Percentiles rank a stretch among this genome's conserved stretches.
phyloP scores from a whole-genome alignment of 179 eudicot genomes.

The Silene coronaria region DNA sequence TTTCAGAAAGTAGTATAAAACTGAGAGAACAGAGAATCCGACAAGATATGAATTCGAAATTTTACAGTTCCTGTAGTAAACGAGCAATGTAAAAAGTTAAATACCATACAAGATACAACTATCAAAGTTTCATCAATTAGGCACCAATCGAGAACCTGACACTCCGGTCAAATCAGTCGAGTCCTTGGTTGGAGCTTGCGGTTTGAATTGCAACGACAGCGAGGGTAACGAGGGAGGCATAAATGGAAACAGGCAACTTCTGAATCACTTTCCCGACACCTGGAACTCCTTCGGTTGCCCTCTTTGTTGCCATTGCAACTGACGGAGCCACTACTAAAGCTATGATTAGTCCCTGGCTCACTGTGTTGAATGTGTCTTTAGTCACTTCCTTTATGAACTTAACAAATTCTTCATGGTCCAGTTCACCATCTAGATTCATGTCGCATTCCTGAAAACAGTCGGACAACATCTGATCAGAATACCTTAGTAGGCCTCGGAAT shows the following conservation, averaged over 20 bases:
- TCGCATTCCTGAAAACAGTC: slow-evolving; percentile 53
- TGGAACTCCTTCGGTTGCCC: slow-evolving; percentile 77
- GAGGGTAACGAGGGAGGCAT: slow-evolving; percentile 74
- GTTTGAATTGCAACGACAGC: slow-evolving; percentile 56
- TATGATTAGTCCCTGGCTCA: slow-evolving; percentile 72
- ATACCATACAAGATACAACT: background rate
- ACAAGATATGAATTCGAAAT: background rate
- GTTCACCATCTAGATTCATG: slow-evolving; percentile 57
- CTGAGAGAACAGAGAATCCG: background rate
- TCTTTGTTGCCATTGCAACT: slow-evolving; percentile 79
- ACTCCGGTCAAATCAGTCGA: slow-evolving; percentile 8
- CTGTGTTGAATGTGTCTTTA: slow-evolving; percentile 42
- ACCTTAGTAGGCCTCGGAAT: background rate
- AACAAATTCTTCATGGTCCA: slow-evolving; percentile 62
- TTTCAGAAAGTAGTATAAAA: background rate
- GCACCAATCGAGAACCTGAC: background rate
- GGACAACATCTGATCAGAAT: background rate
- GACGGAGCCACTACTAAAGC: slow-evolving; percentile 68
- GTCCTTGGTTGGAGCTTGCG: slow-evolving; percentile 30
- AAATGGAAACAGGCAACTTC: slow-evolving; percentile 67
- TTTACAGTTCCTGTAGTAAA: background rate
- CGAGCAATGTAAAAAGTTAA: background rate
- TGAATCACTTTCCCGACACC: slow-evolving; percentile 72
- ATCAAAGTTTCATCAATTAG: background rate
- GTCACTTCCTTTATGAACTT: slow-evolving; percentile 53